Evolutionary conservation across 148 eudicot genomes (phyloP), one percentile per base, ranked within the genome.

Genomic region (Cornus controversa): DNA sequence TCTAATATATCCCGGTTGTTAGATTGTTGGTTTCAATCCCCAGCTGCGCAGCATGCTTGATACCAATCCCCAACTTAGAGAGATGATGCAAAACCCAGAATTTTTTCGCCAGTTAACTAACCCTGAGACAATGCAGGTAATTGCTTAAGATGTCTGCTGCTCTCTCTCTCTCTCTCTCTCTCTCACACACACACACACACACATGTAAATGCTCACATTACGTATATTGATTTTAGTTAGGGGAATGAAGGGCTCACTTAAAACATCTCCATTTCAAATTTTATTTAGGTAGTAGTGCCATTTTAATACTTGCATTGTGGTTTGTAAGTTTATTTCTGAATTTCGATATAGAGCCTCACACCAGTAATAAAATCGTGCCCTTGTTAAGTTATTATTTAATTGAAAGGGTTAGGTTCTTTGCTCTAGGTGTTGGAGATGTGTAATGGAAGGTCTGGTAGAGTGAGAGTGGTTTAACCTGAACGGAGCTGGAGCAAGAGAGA

Each of bases 31-130:
- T 29, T 22, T 50, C 7, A 80, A 82, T 82, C 87, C 90, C 37
- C 80, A 77, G 75, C 70, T 84, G 71, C 80, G 79, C 31, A 75
- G 64, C 53, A 67, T 87, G 83, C 64, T 87, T 42, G 89, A 84
- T 75, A 74, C 87, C 73, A 87, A 80, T 78, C 70, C 87, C 47
- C 87, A 84, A 71, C 73, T 87, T 42, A 78, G 85, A 84, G 87
- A 87, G 65, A 82, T 82, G 82, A 79, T 87, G 85, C 87, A 82
- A 80, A 84, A 84, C 74, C 90, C 90, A 69, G 87, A 84, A 54
- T 71, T 87, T 40, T 69, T 84, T 47, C 85, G 85, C 29, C 89
- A 82, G 64, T 62, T 82, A 70, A 71, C 85, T 64, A 80, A 84
- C 37, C 85, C 85, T 53, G 87, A 80, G 71, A 84, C 79, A 70